Conservation (phyloP, 2,329 filamentous ascomycete species). For the Ascochyta rabiei region DNA sequence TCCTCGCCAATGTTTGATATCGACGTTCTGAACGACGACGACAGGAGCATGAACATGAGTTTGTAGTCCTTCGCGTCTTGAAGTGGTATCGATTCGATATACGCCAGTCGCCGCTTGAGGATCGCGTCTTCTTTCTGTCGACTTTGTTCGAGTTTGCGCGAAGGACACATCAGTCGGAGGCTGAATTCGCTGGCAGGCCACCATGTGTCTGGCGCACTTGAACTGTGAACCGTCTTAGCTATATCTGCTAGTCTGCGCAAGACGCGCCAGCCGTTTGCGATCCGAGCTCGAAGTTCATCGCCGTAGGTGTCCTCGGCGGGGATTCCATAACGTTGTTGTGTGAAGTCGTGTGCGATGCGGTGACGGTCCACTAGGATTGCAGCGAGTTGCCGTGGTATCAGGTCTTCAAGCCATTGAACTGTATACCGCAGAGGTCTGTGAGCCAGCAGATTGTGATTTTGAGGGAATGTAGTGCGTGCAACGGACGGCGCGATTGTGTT, state of each 20-base stretch:
- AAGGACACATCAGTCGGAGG: slow-evolving; percentile 21
- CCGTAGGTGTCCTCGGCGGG: slow-evolving; percentile 40
- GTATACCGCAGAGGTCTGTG: slow-evolving; percentile 11
- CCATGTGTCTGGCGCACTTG: slow-evolving; percentile 5
- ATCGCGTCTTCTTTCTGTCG: slow-evolving; percentile 30
- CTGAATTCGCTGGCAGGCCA: slow-evolving; percentile 19
- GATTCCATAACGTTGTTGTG: slow-evolving; percentile 31
- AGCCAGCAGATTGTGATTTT: slow-evolving; percentile 22
- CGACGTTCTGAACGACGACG: slow-evolving; percentile 34
- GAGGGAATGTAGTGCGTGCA: slow-evolving; percentile 36
- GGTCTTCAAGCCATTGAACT: slow-evolving; percentile 31
- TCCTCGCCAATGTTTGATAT: slow-evolving; percentile 32
- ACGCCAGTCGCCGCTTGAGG: slow-evolving; percentile 27
- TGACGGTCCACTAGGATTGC: slow-evolving; percentile 39
- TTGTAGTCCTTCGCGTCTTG: slow-evolving; percentile 37
- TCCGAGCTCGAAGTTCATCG: slow-evolving; percentile 33
- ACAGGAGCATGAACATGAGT: slow-evolving; percentile 40
- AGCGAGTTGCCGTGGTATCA: slow-evolving; percentile 40
- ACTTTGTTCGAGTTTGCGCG: slow-evolving; percentile 24
- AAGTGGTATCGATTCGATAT: slow-evolving; percentile 24
- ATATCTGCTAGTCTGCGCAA: slow-evolving; percentile 34
- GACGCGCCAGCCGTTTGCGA: slow-evolving; percentile 39
- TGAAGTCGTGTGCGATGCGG: slow-evolving; percentile 28
- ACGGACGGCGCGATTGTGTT: slow-evolving; percentile 36
- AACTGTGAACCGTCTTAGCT: slow-evolving; percentile 26